These are phyloP conservation scores for Panicum hallii DNA, from an alignment of 202 grass and related monocot species.

Conservation along the genomic window DNA sequence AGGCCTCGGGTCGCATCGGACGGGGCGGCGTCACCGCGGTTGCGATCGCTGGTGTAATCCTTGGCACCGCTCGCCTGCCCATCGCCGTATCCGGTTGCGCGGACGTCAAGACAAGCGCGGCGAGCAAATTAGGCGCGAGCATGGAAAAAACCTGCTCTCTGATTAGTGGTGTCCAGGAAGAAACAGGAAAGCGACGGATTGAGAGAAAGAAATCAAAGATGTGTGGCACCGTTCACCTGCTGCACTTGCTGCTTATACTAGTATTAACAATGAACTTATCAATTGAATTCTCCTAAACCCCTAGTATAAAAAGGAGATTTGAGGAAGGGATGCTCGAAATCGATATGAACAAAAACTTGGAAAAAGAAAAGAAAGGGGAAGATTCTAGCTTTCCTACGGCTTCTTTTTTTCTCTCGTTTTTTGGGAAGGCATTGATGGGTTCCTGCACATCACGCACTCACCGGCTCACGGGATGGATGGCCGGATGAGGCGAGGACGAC, in stretches of 20 bases:
- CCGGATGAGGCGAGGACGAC: background rate
- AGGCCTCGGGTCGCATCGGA: background rate
- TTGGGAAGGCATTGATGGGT: constrained; percentile 17
- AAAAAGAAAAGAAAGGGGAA: background rate
- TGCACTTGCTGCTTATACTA: background rate
- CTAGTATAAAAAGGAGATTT: constrained; percentile 35
- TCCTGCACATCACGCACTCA: constrained; percentile 35
- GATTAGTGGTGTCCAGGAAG: background rate
- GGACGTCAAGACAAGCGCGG: constrained; percentile 11
- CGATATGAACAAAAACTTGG: constrained; percentile 43
- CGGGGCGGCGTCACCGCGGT: constrained; percentile 18
- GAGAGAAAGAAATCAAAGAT: background rate
- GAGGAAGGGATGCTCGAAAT: constrained; percentile 23
- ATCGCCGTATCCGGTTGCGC: constrained; percentile 20
- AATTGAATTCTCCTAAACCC: constrained; percentile 67
- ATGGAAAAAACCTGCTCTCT: constrained; percentile 17
- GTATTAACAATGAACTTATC: constrained; percentile 61
- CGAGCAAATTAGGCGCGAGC: constrained; percentile 22
- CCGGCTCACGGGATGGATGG: constrained; percentile 34
- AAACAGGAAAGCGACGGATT: background rate
- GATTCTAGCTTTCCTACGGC: constrained; percentile 14
- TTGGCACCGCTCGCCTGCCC: background rate
- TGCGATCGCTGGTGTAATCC: constrained; percentile 22
- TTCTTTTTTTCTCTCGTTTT: background rate
- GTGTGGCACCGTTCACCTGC: background rate